Base-by-base conservation (phyloP, 495 filamentous ascomycete genomes). In the Penicillium chermesinum region DNA sequence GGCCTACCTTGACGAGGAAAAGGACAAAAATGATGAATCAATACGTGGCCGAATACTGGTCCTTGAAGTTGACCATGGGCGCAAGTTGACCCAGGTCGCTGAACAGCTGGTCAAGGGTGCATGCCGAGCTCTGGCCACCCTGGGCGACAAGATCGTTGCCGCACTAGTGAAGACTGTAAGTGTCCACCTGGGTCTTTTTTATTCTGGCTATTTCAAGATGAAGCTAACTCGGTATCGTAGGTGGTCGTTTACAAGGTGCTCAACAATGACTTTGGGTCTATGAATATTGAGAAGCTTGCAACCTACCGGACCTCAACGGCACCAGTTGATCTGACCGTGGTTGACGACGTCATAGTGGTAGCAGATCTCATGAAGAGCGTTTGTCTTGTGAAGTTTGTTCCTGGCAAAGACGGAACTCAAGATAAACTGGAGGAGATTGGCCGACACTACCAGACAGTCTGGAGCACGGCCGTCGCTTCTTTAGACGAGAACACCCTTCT, bases 301-400 rank as follows among this genome's bases (percentile, higher is more conserved):
- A 80, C 78, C 9, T 96, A 88, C 62, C 79, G 89, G 14, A 86
- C 88, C 10, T 81, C 89, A 15, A 95, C 88, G 0, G 87, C 87
- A 21, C 94, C 93, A 1, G 80, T 94, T 19, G 88, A 94, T 58
- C 52, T 99, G n/a, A 76, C 81, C 10, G 76, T 95, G 8, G 73
- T 75, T 13, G 80, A 69, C 12, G 77, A 86, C 47, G 7, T 79
- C 20, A 91, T 97, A 51, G 86, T 86, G 0, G 82, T 99, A 3
- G 87, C 84, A 1, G 93, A 99, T 55, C 70, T 99, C 33, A 97
- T 95, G 89, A 96, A 96, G 71, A 91, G 87, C 25, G 71, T 93
- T 32, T 85, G 86, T 13, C 62, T 97, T 8, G 70, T 96, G 9
- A 69, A 88, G 58, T 90, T 81, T 55, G 66, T 70, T 7, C 71